These are phyloP conservation scores for Albatrellus sp. DNA, from an alignment of 1,284 basidiomycete species.

Conservation along the genomic window DNA sequence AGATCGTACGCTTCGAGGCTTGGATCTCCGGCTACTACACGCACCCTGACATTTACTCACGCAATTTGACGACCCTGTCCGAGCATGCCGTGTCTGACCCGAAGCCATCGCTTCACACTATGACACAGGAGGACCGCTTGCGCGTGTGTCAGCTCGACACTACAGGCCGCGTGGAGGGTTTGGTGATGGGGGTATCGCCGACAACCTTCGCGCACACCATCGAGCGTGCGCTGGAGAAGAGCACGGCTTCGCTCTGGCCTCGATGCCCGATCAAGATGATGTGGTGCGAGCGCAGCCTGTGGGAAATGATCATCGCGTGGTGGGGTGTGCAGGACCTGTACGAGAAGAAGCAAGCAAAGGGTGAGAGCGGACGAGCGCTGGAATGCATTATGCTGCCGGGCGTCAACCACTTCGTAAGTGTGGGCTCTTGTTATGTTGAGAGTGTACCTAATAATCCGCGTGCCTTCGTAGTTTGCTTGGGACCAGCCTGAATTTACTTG, in stretches of 20 bases:
- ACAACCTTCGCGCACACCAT: not conserved
- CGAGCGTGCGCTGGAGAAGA: not conserved
- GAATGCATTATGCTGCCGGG: not conserved
- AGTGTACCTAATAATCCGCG: too few species aligned
- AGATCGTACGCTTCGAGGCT: not conserved
- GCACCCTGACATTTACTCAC: not conserved
- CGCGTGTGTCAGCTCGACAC: not conserved
- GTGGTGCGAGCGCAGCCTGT: not conserved
- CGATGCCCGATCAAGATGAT: slow-evolving; percentile 3
- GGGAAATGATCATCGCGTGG: not conserved
- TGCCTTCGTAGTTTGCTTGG: too few species aligned
- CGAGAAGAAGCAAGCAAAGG: not conserved
- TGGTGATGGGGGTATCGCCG: not conserved
- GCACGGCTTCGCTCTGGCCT: not conserved
- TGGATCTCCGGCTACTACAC: slow-evolving; percentile 2
- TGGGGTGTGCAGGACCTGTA: not conserved
- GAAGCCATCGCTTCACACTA: not conserved
- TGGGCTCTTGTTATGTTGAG: too few species aligned
- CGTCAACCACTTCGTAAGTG: not conserved
- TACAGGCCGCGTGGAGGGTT: not conserved
- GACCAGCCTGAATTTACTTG: too few species aligned
- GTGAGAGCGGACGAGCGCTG: not conserved
- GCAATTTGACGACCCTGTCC: too few species aligned
- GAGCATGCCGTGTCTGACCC: not conserved
- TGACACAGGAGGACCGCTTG: not conserved